A percentile compares a stretch with the other conserved stretches of the same genome.
These are phyloP conservation scores for Circinella minor DNA, from an alignment of 371 early-diverging fungal genomes.

Conservation along the genomic window DNA sequence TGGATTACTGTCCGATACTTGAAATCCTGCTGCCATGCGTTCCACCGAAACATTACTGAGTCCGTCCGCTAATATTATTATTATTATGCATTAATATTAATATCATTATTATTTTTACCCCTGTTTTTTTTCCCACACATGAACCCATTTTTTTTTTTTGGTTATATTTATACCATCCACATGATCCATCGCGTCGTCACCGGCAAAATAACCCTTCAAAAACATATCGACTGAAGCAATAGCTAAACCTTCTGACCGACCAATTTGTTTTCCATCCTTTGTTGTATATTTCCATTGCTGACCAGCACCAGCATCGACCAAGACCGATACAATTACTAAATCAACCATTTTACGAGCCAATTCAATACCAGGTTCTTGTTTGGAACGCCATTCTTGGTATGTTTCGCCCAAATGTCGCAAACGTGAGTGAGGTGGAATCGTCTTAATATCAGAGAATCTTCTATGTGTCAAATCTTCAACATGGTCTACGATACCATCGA, in stretches of 20 bases:
- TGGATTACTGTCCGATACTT: slow-evolving; percentile 78
- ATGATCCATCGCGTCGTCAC: slow-evolving; percentile 56
- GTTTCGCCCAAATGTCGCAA: slow-evolving; percentile 84
- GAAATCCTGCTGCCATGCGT: slow-evolving; percentile 75
- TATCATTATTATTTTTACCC: background rate
- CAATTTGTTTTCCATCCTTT: slow-evolving; percentile 32
- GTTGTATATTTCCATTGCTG: slow-evolving; percentile 76
- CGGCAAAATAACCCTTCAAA: slow-evolving; percentile 68
- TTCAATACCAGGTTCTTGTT: slow-evolving; percentile 47
- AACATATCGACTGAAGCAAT: slow-evolving; percentile 92
- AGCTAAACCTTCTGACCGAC: slow-evolving; percentile 90
- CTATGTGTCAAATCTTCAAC: slow-evolving; percentile 72
- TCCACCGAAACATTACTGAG: slow-evolving; percentile 62
- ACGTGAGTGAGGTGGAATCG: slow-evolving; percentile 89
- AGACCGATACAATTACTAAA: slow-evolving; percentile 86
- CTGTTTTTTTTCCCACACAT: background rate
- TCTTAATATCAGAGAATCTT: slow-evolving; percentile 65
- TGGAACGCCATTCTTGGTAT: slow-evolving; percentile 47
- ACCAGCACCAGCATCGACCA: slow-evolving; percentile 95
- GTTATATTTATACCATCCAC: slow-evolving; percentile 68
- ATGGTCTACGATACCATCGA: slow-evolving; percentile 68
- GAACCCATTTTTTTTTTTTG: background rate
- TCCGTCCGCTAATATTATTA: slow-evolving; percentile 49
- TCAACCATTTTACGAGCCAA: slow-evolving; percentile 78
- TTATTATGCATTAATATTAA: background rate